Evolutionary conservation across 2,329 filamentous ascomycete genomes (phyloP), one percentile per base, ranked within the genome.

Genomic region (Paramyrothecium roridum): DNA sequence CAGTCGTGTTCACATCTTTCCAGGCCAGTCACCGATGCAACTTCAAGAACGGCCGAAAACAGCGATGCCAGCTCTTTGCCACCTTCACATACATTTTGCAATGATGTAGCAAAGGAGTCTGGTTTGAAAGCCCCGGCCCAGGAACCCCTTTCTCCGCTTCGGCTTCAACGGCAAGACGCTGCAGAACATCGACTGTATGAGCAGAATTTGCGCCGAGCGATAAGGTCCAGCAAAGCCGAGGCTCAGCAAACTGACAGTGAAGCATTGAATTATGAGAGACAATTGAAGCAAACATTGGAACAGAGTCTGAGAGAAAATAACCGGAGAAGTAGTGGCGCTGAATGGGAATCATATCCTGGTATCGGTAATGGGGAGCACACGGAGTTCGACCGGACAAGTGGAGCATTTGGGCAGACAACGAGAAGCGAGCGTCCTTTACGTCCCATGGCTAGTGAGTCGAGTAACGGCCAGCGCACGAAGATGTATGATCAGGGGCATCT

Each of bases 351-450:
- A 19, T 21, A 45, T 49, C 21, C 30, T 16, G 43, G 20, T 52
- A 16, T 50, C 3, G 47, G 54, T 21, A 54, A 62, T 8, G 59
- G 68, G 12, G 66, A 71, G 8, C 72, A 76, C 22, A 68, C 73
- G 40, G 68, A 73, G 47, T 70, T 79, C 40, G 69, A 69, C 56
- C 70, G 63, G 49, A 76, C 50, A 51, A 30, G 12, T 37, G 21
- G 33, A 16, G 16, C 16, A 43, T 19, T 13, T 7, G 37, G 37
- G 16, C 3, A 13, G 37, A 43, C n/a, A 13, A 43, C 37, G n/a
- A 13, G n/a, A 13, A 43, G 7, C 4, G 37, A 13, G 33, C n/a
- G n/a, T n/a, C n/a, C n/a, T n/a, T n/a, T n/a, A n/a, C n/a, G n/a
- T n/a, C 16, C 33, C 33, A 16, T 37, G 8, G 33, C 33, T 37